phyloP scores from a whole-genome alignment of 495 filamentous ascomycete genomes.

The Xylaria cubensis region DNA sequence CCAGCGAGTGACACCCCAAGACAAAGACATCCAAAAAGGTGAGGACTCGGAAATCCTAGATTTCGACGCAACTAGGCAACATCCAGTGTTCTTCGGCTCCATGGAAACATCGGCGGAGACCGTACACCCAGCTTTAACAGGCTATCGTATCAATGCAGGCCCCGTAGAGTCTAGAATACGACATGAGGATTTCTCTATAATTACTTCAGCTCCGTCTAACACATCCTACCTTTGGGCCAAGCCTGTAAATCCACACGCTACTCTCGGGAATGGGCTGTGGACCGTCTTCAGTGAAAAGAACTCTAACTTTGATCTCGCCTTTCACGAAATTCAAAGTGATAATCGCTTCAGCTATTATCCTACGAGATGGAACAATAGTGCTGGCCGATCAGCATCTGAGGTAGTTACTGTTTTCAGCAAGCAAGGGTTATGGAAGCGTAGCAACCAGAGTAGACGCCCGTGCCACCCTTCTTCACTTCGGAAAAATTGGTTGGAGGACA shows the following conservation, averaged over 20 bases:
- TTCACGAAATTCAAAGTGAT: neutral
- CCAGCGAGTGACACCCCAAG: constrained; percentile 34
- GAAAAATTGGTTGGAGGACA: constrained; percentile 38
- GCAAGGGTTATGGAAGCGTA: constrained; percentile 23
- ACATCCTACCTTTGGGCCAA: constrained; percentile 9
- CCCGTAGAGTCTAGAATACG: neutral
- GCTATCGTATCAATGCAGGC: constrained; percentile 30
- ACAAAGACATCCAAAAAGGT: constrained; percentile 38
- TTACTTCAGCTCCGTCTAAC: neutral
- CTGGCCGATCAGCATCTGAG: neutral
- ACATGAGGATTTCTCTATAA: neutral
- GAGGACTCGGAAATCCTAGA: constrained; percentile 13
- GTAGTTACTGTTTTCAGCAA: neutral
- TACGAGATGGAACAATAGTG: neutral
- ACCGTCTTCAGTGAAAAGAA: neutral
- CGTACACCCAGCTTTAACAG: constrained; percentile 47
- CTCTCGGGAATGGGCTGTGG: constrained; percentile 1
- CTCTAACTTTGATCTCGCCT: neutral
- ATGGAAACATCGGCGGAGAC: constrained; percentile 40
- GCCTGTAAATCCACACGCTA: neutral
- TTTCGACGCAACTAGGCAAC: constrained; percentile 41
- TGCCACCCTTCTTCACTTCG: constrained; percentile 15
- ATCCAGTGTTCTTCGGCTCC: constrained; percentile 51
- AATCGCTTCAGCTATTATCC: neutral
- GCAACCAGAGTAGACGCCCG: neutral